Base-by-base conservation (phyloP, 164 flowering plant genomes). In the Cinnamomum micranthum region DNA sequence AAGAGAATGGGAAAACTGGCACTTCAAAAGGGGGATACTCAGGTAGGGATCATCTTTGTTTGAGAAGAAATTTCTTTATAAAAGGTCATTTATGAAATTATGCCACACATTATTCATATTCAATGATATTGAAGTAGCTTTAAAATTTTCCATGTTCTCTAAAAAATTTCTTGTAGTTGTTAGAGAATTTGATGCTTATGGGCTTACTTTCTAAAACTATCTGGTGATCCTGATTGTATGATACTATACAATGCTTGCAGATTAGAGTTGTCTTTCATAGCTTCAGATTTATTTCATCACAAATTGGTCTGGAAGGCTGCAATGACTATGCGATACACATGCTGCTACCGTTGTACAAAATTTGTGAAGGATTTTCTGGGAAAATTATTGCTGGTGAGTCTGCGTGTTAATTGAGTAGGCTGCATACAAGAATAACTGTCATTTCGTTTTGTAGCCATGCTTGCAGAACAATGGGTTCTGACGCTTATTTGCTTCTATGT, bases 281-380 rank as follows among this genome's bases (percentile, higher is more conserved):
- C 78, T 88, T 90, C 68, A 70, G 74, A 68, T 71, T 73, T 41
- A 75, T 93, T 50, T 77, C 87, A 33, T 73, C 81, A 24, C 73
- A 85, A 65, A 71, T 87, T 59, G 81, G 84, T 71, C 76, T 68
- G 65, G 88, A 84, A 28, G 90, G 86, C 47, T 78, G 79, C 74
- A 79, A 67, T 35, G 82, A 66, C 33, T 88, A 87, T 84, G 97
- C 92, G 9, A 62, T 41, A 74, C 79, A 78, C 65, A 78, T 96
- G 82, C 77, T 96, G 78, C 73, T 85, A 15, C 95, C 98, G 0
- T 71, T 96, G 58, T 96, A 96, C 83, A 92, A 90, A 86, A 87
- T 92, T 66, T 88, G 86, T 75, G 95, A 96, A 87, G 99, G 97
- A 73, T 91, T 83, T 85, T 78, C 97, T 76, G 99, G 99, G 51